Evolutionary conservation across 148 eudicot genomes (phyloP), one percentile per base, ranked within the genome.

Genomic region (Agrostemma githago): DNA sequence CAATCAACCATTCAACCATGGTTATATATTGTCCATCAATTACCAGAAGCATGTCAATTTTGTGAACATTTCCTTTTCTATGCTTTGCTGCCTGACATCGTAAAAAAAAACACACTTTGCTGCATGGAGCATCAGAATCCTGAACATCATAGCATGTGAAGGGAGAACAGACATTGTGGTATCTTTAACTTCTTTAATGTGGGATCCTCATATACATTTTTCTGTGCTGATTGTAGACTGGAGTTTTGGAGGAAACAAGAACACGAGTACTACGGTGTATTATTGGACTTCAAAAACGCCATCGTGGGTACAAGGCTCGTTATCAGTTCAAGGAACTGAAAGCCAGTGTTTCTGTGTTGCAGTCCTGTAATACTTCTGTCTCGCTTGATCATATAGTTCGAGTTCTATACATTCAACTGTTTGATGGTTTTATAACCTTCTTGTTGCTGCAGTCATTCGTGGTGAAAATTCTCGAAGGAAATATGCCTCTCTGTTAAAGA

Each of bases 231-330:
- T 42, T 69, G 74, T 77, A 91, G 98, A 83, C 90, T 80, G 88
- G 78, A 12, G 84, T 77, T 53, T 70, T 90, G 70, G 99, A 92
- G 81, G 86, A 90, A 73, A 77, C 83, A 64, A 90, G 92, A 70
- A 86, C 83, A 77, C 82, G 83, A 80, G 87, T 88, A 71, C 70
- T 87, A 79, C 91, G 86, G 83, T 93, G 94, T 75, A 84, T 86
- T 69, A 79, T 79, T 70, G 85, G 84, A 56, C 82, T 84, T 46
- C 92, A 90, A 75, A 89, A 81, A 75, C 78, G 80, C 79, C 89
- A 82, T 75, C 91, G 85, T 77, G 87, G 88, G 70, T 81, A 84
- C 76, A 87, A 77, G 72, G 88, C 85, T 78, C 86, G 92, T 68
- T 78, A 60, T 16, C 77, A 85, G 74, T 90, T 84, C 80, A 73